phyloP scores from a whole-genome alignment of 768 basidiomycete species.

The Vararia minispora region DNA sequence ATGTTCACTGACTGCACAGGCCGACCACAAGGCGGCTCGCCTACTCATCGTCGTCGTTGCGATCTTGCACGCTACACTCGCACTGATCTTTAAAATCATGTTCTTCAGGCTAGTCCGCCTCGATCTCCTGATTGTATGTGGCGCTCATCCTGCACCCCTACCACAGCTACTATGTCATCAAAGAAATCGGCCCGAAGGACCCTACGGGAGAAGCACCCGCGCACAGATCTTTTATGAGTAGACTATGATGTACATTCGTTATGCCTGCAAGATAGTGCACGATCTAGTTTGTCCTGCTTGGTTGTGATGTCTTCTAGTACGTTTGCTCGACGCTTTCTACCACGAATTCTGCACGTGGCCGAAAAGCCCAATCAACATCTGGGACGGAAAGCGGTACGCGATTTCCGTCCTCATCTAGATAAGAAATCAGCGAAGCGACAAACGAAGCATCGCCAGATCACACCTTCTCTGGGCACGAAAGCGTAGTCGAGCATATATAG shows the following conservation, averaged over 20 bases:
- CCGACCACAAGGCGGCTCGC: conserved; percentile 78
- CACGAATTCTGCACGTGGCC: too few relatives aligned
- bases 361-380: conserved; percentile 11
- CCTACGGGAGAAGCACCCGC: conserved; percentile 15
- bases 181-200: conserved; percentile 26
- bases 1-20: conserved; percentile 29
- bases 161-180: conserved; percentile 39
- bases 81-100: conserved; percentile 75
- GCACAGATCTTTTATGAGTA: too few relatives aligned
- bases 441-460: background rate
- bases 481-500: conserved; percentile 13
- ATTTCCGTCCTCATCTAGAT: conserved; percentile 11
- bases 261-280: too few relatives aligned
- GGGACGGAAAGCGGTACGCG: conserved; percentile 11
- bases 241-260: too few relatives aligned
- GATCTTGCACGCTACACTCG: conserved; percentile 65
- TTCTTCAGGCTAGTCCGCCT: too few relatives aligned
- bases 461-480: conserved; percentile 12
- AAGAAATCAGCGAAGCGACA: too few relatives aligned
- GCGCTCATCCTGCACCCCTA: too few relatives aligned
- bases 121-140: too few relatives aligned
- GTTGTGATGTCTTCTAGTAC: too few relatives aligned
- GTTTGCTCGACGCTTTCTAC: too few relatives aligned
- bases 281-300: too few relatives aligned
- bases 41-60: conserved; percentile 72